Conservation (phyloP, 805 yeast genomes). For the Brettanomyces anomalus region DNA sequence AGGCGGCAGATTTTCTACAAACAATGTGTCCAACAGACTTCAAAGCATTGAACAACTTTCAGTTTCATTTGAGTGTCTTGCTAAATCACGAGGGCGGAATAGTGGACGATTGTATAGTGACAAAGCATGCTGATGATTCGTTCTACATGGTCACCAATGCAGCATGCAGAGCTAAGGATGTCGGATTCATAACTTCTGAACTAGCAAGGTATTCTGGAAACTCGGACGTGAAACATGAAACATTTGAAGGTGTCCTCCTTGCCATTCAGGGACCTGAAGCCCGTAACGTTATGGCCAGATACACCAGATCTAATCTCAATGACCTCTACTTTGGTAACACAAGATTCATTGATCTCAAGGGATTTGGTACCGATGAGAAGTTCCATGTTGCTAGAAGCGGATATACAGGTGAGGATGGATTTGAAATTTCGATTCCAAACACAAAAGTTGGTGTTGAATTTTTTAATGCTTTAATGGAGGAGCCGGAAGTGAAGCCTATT, state of each 20-base stretch:
- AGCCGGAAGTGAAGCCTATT: slow-evolving; percentile 61
- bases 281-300: slow-evolving; percentile 51
- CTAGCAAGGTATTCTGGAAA: slow-evolving; percentile 26
- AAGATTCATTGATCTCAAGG: slow-evolving; percentile 34
- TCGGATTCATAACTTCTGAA: slow-evolving; percentile 50
- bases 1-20: slow-evolving; percentile 60
- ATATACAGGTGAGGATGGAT: slow-evolving; percentile 98
- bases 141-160: slow-evolving; percentile 94
- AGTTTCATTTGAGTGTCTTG: slow-evolving; percentile 70
- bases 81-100: slow-evolving; percentile 71
- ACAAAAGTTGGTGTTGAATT: slow-evolving; percentile 46
- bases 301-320: slow-evolving; percentile 49
- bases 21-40: slow-evolving; percentile 86
- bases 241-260: slow-evolving; percentile 64
- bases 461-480: slow-evolving; percentile 49
- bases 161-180: slow-evolving; percentile 81
- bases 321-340: slow-evolving; percentile 70
- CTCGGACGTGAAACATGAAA: slow-evolving; percentile 24
- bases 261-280: slow-evolving; percentile 95
- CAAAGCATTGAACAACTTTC: slow-evolving; percentile 40
- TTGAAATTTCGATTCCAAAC: slow-evolving; percentile 76
- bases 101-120: slow-evolving; percentile 86
- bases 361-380: slow-evolving; percentile 30
- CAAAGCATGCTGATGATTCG: slow-evolving; percentile 64
- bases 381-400: slow-evolving; percentile 91